phyloP scores from a whole-genome alignment of 345 rosid genomes.

The Erysimum cheiranthoides region DNA sequence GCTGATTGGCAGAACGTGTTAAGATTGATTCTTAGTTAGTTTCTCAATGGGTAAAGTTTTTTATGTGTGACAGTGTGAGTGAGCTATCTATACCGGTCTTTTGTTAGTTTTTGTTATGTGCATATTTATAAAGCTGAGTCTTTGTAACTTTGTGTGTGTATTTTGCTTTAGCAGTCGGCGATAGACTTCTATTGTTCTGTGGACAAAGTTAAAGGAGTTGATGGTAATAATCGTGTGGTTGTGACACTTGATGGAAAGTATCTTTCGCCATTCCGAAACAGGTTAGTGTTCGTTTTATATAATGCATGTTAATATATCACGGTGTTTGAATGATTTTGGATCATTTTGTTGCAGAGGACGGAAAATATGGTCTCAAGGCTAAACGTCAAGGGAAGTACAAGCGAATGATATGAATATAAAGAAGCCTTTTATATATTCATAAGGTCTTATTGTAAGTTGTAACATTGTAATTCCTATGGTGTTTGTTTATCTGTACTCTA shows the following conservation, averaged over 20 bases:
- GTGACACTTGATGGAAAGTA: constrained; percentile 90
- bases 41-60: not conserved
- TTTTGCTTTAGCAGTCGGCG: constrained; percentile 75
- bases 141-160: constrained; percentile 6
- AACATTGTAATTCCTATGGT: constrained; percentile 17
- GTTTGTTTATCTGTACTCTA: too few species aligned
- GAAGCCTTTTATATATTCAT: not conserved
- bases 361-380: constrained; percentile 70
- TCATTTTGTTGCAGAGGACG: constrained; percentile 51
- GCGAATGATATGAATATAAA: constrained; percentile 31
- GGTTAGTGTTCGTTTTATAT: constrained; percentile 51
- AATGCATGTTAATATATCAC: not conserved
- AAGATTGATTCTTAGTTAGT: not conserved
- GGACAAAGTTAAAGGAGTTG: constrained; percentile 81
- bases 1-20: not conserved
- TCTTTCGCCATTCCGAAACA: constrained; percentile 76
- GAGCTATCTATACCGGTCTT: not conserved
- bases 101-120: not conserved
- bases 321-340: constrained; percentile 2
- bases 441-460: not conserved
- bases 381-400: constrained; percentile 38
- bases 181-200: constrained; percentile 96
- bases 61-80: too few species aligned
- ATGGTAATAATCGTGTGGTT: constrained; percentile 83
- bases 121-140: not conserved